Conservation (phyloP, 345 rosid species). For the Toxicodendron radicans region DNA sequence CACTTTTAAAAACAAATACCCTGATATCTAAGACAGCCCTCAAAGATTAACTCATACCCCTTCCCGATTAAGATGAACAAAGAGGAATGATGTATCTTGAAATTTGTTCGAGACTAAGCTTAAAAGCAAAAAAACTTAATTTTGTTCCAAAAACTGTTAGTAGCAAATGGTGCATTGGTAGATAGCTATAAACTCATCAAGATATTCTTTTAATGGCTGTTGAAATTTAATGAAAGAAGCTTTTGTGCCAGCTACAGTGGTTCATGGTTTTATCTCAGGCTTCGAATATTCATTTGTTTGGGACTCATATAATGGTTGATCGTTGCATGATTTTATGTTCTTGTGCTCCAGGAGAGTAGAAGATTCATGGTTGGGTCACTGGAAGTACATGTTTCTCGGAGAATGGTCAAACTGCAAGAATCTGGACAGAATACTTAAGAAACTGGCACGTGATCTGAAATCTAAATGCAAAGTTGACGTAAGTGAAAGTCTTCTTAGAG, state of each 20-base stretch:
- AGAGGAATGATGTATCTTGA: no score
- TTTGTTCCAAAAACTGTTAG: no score
- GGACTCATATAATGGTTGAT: slow-evolving; percentile 10
- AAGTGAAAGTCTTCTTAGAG: slow-evolving; percentile 56
- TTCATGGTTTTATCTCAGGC: background rate
- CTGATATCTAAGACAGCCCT: no score
- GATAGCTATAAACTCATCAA: background rate
- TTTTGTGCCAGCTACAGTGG: background rate
- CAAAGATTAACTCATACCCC: no score
- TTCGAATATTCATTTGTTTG: background rate
- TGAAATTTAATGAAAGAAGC: background rate
- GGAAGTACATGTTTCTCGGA: slow-evolving; percentile 74
- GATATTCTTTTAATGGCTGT: slow-evolving; percentile 5
- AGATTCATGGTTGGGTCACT: slow-evolving; percentile 88
- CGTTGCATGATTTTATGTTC: slow-evolving; percentile 17
- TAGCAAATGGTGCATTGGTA: no score
- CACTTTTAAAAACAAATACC: no score
- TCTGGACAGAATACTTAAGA: slow-evolving; percentile 49
- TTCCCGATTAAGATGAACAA: no score
- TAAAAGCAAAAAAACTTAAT: no score
- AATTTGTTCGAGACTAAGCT: no score
- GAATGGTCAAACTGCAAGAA: slow-evolving; percentile 44
- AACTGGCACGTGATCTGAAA: slow-evolving; percentile 57
- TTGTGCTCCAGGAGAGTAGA: slow-evolving; percentile 60
- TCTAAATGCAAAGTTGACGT: slow-evolving; percentile 69